Base-by-base conservation (phyloP, 805 yeast species). In the Torulaspora franciscae region DNA sequence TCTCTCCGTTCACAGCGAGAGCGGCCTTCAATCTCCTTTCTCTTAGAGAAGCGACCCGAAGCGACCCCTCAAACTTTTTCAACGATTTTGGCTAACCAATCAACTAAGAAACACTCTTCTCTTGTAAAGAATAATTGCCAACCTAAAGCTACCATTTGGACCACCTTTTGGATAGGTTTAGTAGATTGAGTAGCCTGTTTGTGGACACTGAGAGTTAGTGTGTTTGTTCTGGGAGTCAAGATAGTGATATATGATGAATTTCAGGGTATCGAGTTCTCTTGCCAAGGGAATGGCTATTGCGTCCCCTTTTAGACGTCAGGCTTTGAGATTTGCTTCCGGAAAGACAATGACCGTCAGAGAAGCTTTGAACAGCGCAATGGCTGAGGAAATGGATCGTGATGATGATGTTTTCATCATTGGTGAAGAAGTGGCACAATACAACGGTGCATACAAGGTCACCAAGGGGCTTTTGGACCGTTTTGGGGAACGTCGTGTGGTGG, bases 371-470 rank as follows among this genome's bases (percentile, higher is more conserved):
- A 73, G 82, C 53, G 99, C 96, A 25, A 76, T 93, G 70, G 95
- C 95, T 47, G 99, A 93, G 74, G 99, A 93, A 73, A 77, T 93
- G 75, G 98, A 91, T 74, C 79, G 91, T 57, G 97, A 93, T 67
- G 93, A 88, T 56, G 83, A 79, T 57, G 98, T 93, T 36, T 93
- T 88, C 76, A 70, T 93, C 58, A 85, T 93, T 79, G 99, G 99
- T 70, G 99, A 93, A 75, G 99, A 93, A 72, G 99, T 93, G 55
- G 99, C 96, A 36, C 98, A 91, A 70, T 93, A 93, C 74, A 90
- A 93, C 67, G 99, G 99, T 75, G 99, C 99, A 49, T 93, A 93
- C 76, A 93, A 93, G 75, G 84, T 93, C 53, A 85, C 98, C 53
- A 83, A 95, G 66, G 99, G 99, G 28, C 77, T 93, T 54, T 77